phyloP scores from a whole-genome alignment of 148 eudicot species.

The Cornus kousa region DNA sequence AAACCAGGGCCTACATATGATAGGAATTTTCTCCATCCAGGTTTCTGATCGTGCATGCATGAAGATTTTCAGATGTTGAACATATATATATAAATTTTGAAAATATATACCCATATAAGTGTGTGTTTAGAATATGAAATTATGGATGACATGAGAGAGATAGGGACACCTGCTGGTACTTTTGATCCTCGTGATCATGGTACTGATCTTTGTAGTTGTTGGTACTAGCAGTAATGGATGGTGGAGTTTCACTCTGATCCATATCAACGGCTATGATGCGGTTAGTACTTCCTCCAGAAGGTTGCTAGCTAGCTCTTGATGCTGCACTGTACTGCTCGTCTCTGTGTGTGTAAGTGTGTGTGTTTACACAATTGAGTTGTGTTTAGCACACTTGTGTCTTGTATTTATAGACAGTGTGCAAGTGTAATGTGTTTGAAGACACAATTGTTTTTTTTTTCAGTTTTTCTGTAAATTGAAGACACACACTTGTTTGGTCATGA shows the following conservation, averaged over 20 bases:
- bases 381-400: too few species aligned
- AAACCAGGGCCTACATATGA: constrained; percentile 83
- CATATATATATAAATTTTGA: neutral
- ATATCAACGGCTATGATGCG: constrained; percentile 30
- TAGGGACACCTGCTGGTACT: neutral
- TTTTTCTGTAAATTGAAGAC: too few species aligned
- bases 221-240: neutral
- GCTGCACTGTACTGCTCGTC: constrained; percentile 27
- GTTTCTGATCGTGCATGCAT: constrained; percentile 26
- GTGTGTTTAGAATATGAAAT: too few species aligned
- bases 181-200: constrained; percentile 18
- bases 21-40: constrained; percentile 65
- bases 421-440: too few species aligned
- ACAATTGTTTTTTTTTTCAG: too few species aligned
- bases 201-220: constrained; percentile 14
- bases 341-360: neutral
- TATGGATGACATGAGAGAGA: too few species aligned
- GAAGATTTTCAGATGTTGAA: neutral
- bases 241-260: neutral
- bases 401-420: too few species aligned
- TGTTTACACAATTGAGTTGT: too few species aligned
- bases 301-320: constrained; percentile 1
- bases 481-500: too few species aligned
- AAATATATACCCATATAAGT: too few species aligned
- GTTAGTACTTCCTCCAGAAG: constrained; percentile 32